Base-by-base conservation (phyloP, 1,284 basidiomycete genomes). In the Cryptococcus sp. region DNA sequence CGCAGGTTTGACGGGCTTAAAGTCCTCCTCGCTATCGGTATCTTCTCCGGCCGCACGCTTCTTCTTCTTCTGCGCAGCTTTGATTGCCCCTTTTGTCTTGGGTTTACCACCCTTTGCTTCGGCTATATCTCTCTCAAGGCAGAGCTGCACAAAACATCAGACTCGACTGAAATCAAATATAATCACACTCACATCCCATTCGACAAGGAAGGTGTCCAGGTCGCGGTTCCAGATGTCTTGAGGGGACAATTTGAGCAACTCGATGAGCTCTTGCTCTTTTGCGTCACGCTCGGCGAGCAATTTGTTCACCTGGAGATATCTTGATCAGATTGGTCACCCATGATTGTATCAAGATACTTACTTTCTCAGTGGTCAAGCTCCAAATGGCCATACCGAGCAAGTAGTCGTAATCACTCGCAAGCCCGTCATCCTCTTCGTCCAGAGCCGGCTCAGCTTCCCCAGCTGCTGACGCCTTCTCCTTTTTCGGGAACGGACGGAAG, bases 331-430 rank as follows among this genome's bases (percentile, higher is more conserved):
- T 54, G 20, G 58, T 47, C 13, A 8, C 11, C 11, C 19, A 6
- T 25, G 15, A 10, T 19, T 17, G 4, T 11, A 27, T 16, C 5
- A 25, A 41, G 16, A 2, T 47, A 71, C 82, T 20, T 58, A 90
- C 93, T 86, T 90, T 95, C 80, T 99, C 95, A 67, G 85, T 87
- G 1, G 96, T 99, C 80, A 99, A 82, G 79, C 88, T 97, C 83
- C 87, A 94, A 75, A 99, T 94, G 5, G 91, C 82, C 95, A 99
- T 99, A 27, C 90, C 87, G 60, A 99, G 81, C 60, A 99, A 80
- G 80, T 99, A 99, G 77, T 99, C 95, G 73, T 83, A 99, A 78
- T 98, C 96, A 44, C 84, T 84, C 19, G 82, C 77, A 5, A 79
- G 74, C 19, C 82, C 83, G 20, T 77, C 78, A n/a, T 81, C 78